Evolutionary conservation across 208 protist species (phyloP).

Genomic region (Trypanosoma congolense): DNA sequence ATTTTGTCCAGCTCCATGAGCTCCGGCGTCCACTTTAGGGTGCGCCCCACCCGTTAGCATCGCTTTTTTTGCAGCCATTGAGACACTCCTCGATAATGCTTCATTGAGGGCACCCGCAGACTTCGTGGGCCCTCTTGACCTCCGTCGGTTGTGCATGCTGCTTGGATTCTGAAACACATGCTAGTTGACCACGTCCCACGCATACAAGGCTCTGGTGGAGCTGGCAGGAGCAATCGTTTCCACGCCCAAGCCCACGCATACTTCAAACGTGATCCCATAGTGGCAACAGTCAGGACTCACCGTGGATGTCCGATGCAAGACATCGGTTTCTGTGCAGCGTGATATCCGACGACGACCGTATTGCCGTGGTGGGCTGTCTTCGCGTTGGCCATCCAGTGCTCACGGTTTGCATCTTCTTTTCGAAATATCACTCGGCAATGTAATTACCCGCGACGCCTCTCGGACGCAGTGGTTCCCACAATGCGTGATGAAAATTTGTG

Average conservation of each 20-base stretch:
- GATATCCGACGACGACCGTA: background rate
- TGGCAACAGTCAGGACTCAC: constrained; percentile 11
- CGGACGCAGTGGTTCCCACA: background rate
- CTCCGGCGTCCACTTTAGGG: constrained; percentile 20
- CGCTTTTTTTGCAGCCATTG: background rate
- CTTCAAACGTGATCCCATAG: constrained; percentile 5
- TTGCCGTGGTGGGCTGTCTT: background rate
- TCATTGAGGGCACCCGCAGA: background rate
- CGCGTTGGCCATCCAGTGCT: background rate
- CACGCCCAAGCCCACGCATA: background rate
- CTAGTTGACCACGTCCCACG: constrained; percentile 14
- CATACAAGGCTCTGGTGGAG: background rate
- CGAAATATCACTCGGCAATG: constrained; percentile 3
- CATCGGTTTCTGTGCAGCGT: too few relatives aligned
- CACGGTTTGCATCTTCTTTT: constrained; percentile 1
- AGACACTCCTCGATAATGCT: background rate
- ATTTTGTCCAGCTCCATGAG: constrained; percentile 18
- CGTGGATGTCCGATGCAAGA: constrained; percentile 14
- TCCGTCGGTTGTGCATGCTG: background rate
- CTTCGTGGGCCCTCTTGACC: background rate
- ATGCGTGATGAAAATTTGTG: constrained; percentile 4
- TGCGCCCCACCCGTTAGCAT: background rate
- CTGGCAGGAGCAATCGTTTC: background rate
- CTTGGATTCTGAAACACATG: background rate
- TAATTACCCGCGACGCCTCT: background rate